Evolutionary conservation across 2,329 filamentous ascomycete genomes (phyloP), one percentile per base, ranked within the genome.

Genomic region (Trichoderma pleuroti): DNA sequence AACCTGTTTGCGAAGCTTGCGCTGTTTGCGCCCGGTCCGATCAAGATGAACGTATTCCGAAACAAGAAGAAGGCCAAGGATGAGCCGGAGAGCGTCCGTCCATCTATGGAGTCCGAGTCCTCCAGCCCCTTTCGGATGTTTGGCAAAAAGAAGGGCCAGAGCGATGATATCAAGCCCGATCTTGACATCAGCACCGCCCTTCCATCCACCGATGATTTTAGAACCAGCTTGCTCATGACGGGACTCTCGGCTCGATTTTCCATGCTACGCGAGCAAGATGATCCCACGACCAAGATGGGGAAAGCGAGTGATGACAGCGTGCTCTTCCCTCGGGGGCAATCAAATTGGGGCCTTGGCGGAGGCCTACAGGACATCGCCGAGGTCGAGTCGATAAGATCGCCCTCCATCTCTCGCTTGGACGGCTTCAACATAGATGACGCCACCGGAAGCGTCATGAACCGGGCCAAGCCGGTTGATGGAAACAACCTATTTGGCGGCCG

Each of bases 301-400:
- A 98, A 98, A 81, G 95, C 95, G 18, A 96, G 92, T 80, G 95
- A 98, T 78, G 95, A 98, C 80, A 98, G 94, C 75, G 94, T 98
- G 4, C 82, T 98, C 24, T 92, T 90, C 73, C 92, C 92, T 4
- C 94, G 93, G 76, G 88, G 93, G 68, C 91, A 92, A 73, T 97
- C 94, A 88, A 92, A 71, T 82, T 97, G 74, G 86, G 90, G 91
- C 11, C 64, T 30, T 14, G 75, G 87, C 69, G 85, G 85, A 18
- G 84, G 82, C 1, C 85, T 98, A 4, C 85, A 89, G 21, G 94
- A 98, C 78, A 98, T 98, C 76, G 93, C 94, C 26, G 96, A 99
- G 82, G 92, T 95, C 32, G 91, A 93, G 71, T 97, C 95, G 0
- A 87, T 97, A 72, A 88, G 86, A 74, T 88, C 89, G 8, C 86